Evolutionary conservation across 208 protist species (phyloP).

Genomic region (Trypanosoma mega): DNA sequence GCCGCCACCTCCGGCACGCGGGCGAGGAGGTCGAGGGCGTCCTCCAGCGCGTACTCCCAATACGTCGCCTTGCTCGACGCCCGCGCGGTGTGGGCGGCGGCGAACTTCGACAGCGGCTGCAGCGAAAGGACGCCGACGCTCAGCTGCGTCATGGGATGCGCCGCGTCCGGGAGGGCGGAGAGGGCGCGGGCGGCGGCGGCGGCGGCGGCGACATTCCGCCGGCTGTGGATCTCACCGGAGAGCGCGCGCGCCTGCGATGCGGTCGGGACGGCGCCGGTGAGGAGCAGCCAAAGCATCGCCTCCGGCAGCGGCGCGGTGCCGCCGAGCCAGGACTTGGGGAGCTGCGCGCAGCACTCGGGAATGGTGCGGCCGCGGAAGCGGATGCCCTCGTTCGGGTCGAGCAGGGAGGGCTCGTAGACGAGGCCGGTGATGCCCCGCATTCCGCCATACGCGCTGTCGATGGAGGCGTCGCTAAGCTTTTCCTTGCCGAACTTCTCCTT

Average conservation of each 20-base stretch:
- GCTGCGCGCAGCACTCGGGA: constrained; percentile 91
- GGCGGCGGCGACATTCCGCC: constrained; percentile 60
- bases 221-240: constrained; percentile 80
- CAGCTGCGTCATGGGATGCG: constrained; percentile 97
- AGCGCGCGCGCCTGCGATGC: constrained; percentile 66
- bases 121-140: constrained; percentile 83
- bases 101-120: constrained; percentile 94
- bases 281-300: constrained; percentile 96
- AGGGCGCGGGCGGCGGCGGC: constrained; percentile 80
- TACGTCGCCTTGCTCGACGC: constrained; percentile 93
- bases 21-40: constrained; percentile 93
- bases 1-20: constrained; percentile 87
- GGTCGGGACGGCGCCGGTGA: constrained; percentile 96
- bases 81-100: constrained; percentile 87
- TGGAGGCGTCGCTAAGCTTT: constrained; percentile 87
- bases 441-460: constrained; percentile 92
- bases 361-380: constrained; percentile 96
- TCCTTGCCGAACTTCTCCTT: constrained; percentile 76
- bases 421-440: constrained; percentile 95
- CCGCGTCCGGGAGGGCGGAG: constrained; percentile 81
- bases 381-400: constrained; percentile 96
- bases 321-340: constrained; percentile 82
- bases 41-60: constrained; percentile 95
- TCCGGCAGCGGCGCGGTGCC: constrained; percentile 94
- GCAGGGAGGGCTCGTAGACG: constrained; percentile 96